phyloP scores from a whole-genome alignment of 805 yeast species.

The Candida awuae region DNA sequence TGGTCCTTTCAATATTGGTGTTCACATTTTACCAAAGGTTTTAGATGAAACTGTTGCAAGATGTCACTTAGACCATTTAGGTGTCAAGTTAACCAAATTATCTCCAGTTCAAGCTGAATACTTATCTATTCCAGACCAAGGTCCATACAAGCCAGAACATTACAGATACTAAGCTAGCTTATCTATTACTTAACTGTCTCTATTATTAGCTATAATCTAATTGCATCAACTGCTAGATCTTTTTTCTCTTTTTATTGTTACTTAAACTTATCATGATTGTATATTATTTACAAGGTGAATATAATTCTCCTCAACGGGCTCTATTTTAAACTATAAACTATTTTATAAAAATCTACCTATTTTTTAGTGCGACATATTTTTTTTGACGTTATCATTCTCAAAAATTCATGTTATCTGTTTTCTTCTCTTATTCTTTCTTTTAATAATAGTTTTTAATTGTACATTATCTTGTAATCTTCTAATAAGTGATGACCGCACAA shows the following conservation, averaged over 20 bases:
- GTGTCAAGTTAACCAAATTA: slow-evolving; percentile 76
- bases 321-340: slow-evolving; percentile 3
- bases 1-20: slow-evolving; percentile 86
- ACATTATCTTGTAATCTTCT: too few species aligned
- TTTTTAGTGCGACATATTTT: too few species aligned
- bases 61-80: slow-evolving; percentile 91
- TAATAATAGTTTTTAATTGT: too few species aligned
- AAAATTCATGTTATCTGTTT: too few species aligned
- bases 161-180: slow-evolving; percentile 98
- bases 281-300: slow-evolving; percentile 7
- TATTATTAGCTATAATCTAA: background rate
- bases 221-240: slow-evolving; percentile 28
- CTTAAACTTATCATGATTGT: slow-evolving; percentile 1
- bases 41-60: slow-evolving; percentile 98
- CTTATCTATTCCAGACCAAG: slow-evolving; percentile 83
- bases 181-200: slow-evolving; percentile 3
- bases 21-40: slow-evolving; percentile 94
- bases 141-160: slow-evolving; percentile 97
- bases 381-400: too few species aligned
- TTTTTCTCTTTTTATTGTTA: slow-evolving; percentile 8
- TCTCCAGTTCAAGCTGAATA: slow-evolving; percentile 82
- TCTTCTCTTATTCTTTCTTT: too few species aligned
- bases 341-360: too few species aligned
- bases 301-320: slow-evolving; percentile 11
- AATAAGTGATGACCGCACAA: too few species aligned